Evolutionary conservation across 345 rosid genomes (phyloP), one percentile per base, ranked within the genome.

Genomic region (Geranium rotundifolium): DNA sequence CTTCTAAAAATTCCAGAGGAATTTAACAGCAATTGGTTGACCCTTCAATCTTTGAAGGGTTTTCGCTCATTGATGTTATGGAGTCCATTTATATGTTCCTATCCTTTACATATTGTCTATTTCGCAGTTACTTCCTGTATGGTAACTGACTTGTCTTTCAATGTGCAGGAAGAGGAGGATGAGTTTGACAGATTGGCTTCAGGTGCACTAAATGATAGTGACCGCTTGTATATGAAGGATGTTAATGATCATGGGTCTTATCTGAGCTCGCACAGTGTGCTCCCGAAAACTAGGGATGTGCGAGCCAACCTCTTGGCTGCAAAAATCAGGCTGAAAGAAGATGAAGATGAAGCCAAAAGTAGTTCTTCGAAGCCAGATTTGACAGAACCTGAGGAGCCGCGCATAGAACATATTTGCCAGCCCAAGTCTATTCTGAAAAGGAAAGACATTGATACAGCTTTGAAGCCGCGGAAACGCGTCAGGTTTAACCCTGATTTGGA

Each of bases 301-400:
- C 91, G 96, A n/a, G 93, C 96, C 1, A 84, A 89, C 83, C 83
- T 64, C 55, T 15, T 63, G 0, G 87, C 91, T 27, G 96, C 93
- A 0, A 74, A 77, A 71, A 66, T 83, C 64, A 74, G 91, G 80
- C 87, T 89, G 34, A 81, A 72, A 72, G 93, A 89, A 67, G 96
- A 89, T 66, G 90, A 76, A 57, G 90, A 84, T 63, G 77, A 93
- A 60, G 93, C 89, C 57, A 74, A 73, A 56, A 80, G 81, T 65
- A 71, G 72, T 69, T 76, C 80, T 56, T 76, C 82, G 58, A 74
- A 49, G 27, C 57, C 31, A 39, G 58, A 41, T n/a, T 57, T 46
- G 17, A 63, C 31, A 14, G 50, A 71, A 58, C 49, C 15, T 46
- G 52, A 7, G 52, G 52, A 46, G 52, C 14, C 52, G 12, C 34